Percentiles rank a stretch among this genome's conserved stretches.
phyloP scores from a whole-genome alignment of 2,329 filamentous ascomycete species.

The Parastagonospora avenae region DNA sequence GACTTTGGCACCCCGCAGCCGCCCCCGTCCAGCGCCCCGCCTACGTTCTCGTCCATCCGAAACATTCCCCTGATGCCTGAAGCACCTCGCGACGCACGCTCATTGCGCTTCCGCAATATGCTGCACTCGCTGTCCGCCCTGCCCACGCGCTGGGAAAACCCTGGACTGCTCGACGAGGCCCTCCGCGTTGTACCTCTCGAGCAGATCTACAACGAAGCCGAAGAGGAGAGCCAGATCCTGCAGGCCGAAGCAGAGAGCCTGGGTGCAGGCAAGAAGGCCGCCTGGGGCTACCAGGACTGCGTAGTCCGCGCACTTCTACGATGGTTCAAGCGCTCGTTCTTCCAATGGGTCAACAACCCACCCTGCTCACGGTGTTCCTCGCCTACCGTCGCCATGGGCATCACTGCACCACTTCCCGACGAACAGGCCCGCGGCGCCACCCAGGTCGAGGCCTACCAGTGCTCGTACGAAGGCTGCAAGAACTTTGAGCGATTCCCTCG shows the following conservation, averaged over 20 bases:
- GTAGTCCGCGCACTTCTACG: slow-evolving; percentile 87
- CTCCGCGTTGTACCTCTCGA: slow-evolving; percentile 85
- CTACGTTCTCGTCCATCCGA: slow-evolving; percentile 65
- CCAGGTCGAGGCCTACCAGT: slow-evolving; percentile 88
- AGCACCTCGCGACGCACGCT: slow-evolving; percentile 64
- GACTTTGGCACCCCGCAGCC: slow-evolving; percentile 53
- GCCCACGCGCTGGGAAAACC: slow-evolving; percentile 94
- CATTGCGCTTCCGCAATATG: slow-evolving; percentile 65
- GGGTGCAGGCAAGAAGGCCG: slow-evolving; percentile 76
- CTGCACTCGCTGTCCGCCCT: slow-evolving; percentile 85
- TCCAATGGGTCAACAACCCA: slow-evolving; percentile 96
- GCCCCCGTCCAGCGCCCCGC: slow-evolving; percentile 49
- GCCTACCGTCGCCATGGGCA: slow-evolving; percentile 81
- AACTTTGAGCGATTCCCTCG: slow-evolving; percentile 88
- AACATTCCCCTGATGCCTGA: slow-evolving; percentile 74
- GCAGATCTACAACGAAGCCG: slow-evolving; percentile 89
- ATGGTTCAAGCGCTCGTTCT: slow-evolving; percentile 96
- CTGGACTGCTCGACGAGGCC: slow-evolving; percentile 90
- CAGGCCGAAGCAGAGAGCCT: slow-evolving; percentile 87
- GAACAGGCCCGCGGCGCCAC: slow-evolving; percentile 87
- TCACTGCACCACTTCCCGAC: slow-evolving; percentile 83
- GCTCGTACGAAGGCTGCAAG: slow-evolving; percentile 75
- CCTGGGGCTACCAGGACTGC: slow-evolving; percentile 98
- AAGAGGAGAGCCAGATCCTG: slow-evolving; percentile 88
- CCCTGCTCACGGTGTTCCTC: slow-evolving; percentile 80